Conservation (phyloP, 2,329 filamentous ascomycete species). For the Aspergillus cejpii region DNA sequence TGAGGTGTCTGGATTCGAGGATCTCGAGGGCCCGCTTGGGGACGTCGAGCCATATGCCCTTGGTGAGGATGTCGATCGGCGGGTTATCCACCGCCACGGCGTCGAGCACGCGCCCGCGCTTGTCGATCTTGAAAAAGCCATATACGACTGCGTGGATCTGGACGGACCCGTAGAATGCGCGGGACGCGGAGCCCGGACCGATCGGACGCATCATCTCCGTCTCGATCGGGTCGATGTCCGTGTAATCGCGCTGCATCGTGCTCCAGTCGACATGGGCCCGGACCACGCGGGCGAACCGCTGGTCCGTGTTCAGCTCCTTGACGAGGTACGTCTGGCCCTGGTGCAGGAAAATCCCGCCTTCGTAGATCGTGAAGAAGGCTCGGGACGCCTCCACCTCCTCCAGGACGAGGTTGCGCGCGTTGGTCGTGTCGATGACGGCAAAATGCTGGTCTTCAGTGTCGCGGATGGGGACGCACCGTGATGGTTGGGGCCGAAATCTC, state of each 20-base stretch:
- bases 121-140: conserved; percentile 96
- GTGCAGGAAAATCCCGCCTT: conserved; percentile 93
- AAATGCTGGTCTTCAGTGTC: conserved; percentile 90
- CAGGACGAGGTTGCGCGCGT: conserved; percentile 73
- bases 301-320: conserved; percentile 75
- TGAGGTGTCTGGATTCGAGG: conserved; percentile 62
- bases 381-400: conserved; percentile 94
- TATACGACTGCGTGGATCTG: conserved; percentile 84
- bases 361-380: conserved; percentile 94
- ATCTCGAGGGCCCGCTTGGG: conserved; percentile 73
- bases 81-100: conserved; percentile 91
- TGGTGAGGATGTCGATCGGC: conserved; percentile 73
- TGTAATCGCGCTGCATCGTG: conserved; percentile 86
- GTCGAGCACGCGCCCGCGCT: conserved; percentile 75
- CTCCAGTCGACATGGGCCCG: conserved; percentile 91
- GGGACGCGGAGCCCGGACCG: conserved; percentile 47
- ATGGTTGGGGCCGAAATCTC: conserved; percentile 77
- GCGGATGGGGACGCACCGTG: conserved; percentile 75
- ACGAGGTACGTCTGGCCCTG: conserved; percentile 92
- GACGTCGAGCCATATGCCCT: conserved; percentile 94
- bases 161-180: conserved; percentile 80
- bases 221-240: conserved; percentile 87
- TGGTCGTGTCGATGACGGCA: conserved; percentile 77
- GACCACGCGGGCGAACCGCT: conserved; percentile 77
- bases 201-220: conserved; percentile 80